Conservation (phyloP, 1,284 basidiomycete species). For the Cronartium quercuum region DNA sequence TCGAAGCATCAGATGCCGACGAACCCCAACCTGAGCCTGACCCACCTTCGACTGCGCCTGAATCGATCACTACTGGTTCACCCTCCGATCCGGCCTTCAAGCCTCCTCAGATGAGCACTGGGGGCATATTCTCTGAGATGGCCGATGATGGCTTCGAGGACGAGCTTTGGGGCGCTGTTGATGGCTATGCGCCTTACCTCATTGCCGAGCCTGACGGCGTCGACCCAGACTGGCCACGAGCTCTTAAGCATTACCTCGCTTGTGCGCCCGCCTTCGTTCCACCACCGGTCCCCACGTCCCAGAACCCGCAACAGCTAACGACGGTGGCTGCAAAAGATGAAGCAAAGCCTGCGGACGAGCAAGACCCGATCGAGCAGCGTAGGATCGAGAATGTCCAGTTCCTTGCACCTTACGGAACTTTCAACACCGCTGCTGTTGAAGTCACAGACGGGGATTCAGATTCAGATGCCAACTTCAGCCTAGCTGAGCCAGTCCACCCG, state of each 20-base stretch:
- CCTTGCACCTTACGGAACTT: conserved; percentile 14
- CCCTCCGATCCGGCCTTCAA: conserved; percentile 34
- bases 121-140: neutral
- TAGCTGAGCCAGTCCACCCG: neutral
- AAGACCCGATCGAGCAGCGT: neutral
- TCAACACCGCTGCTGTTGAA: neutral
- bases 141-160: conserved; percentile 12
- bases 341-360: neutral
- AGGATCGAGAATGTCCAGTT: neutral
- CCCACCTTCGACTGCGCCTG: neutral
- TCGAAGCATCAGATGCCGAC: neutral
- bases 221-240: conserved; percentile 19
- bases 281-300: neutral
- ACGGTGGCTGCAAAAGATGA: neutral
- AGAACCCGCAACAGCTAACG: neutral
- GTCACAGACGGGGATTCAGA: too few relatives aligned
- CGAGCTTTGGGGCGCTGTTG: conserved; percentile 6
- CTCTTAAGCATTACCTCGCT: conserved; percentile 20
- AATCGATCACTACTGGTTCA: neutral
- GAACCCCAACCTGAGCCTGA: neutral
- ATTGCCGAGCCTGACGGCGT: conserved; percentile 28
- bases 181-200: conserved; percentile 9
- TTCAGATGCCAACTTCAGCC: neutral
- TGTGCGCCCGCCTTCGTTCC: conserved; percentile 21
- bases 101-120: conserved; percentile 4